These are phyloP conservation scores for Polytolypa hystricis DNA, from an alignment of 2,329 filamentous ascomycete genomes.

Conservation along the genomic window DNA sequence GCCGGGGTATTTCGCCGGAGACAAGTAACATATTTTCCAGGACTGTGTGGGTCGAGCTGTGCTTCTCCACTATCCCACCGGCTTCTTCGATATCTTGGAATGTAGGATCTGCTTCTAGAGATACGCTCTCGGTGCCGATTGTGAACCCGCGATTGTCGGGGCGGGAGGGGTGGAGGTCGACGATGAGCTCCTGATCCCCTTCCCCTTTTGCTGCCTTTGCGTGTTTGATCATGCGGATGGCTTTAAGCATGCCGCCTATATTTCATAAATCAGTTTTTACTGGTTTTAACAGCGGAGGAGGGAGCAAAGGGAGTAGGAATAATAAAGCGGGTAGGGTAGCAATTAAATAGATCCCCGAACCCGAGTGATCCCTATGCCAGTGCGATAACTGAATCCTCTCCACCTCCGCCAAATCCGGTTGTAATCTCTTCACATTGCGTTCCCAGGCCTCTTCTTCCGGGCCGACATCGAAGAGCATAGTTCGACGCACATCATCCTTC, in stretches of 20 bases:
- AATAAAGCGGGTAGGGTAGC: not conserved
- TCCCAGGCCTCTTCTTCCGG: conserved; percentile 43
- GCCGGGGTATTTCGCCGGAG: conserved; percentile 43
- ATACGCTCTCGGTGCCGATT: conserved; percentile 32
- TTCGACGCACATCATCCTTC: conserved; percentile 34
- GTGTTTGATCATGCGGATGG: conserved; percentile 38
- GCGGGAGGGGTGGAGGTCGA: conserved; percentile 43
- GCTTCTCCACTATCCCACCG: conserved; percentile 31
- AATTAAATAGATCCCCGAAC: not conserved
- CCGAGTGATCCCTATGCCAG: conserved; percentile 46
- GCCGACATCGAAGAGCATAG: conserved; percentile 43
- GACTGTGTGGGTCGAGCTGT: conserved; percentile 33
- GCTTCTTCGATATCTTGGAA: conserved; percentile 37
- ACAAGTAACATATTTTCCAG: conserved; percentile 42
- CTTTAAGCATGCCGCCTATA: conserved; percentile 39
- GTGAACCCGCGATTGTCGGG: conserved; percentile 41
- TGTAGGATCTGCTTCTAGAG: conserved; percentile 42
- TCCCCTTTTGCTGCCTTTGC: conserved; percentile 22
- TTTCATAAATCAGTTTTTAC: not conserved
- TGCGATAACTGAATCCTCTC: conserved; percentile 42
- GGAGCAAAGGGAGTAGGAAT: not conserved
- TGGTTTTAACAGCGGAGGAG: not conserved
- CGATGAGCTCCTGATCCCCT: conserved; percentile 22
- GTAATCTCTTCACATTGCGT: conserved; percentile 37
- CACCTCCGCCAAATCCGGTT: conserved; percentile 32